These are phyloP conservation scores for Colletotrichum higginsianum DNA, from an alignment of 2,329 filamentous ascomycete genomes.

Conservation along the genomic window DNA sequence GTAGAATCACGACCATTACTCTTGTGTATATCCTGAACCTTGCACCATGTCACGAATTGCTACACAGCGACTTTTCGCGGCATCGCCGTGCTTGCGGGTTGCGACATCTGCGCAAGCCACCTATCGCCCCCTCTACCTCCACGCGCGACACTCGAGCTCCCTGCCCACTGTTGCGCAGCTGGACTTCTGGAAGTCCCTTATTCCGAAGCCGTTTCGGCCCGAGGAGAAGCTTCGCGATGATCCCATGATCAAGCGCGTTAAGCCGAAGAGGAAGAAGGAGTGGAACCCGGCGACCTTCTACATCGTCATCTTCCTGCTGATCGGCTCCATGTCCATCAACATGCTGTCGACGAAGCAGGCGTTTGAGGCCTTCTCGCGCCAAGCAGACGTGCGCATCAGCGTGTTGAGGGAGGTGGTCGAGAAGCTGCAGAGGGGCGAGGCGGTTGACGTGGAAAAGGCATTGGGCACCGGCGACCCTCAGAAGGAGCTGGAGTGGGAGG, in stretches of 20 bases:
- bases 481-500: conserved; percentile 89
- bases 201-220: conserved; percentile 77
- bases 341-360: conserved; percentile 87
- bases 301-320: conserved; percentile 85
- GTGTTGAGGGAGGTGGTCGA: conserved; percentile 83
- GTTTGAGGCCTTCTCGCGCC: conserved; percentile 79
- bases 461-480: conserved; percentile 83
- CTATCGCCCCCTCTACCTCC: conserved; percentile 23
- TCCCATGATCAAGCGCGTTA: conserved; percentile 49
- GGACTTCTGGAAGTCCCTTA: conserved; percentile 78
- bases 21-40: background rate
- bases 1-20: background rate
- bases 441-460: conserved; percentile 87
- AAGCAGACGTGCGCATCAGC: conserved; percentile 84
- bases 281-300: conserved; percentile 90
- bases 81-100: conserved; percentile 21
- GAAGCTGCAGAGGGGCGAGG: conserved; percentile 78
- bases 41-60: conserved; percentile 31
- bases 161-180: conserved; percentile 68
- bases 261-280: conserved; percentile 68
- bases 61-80: conserved; percentile 18
- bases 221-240: conserved; percentile 53
- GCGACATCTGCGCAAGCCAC: conserved; percentile 15
- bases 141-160: conserved; percentile 53
- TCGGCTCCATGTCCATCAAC: conserved; percentile 96